Evolutionary conservation across 345 rosid genomes (phyloP).

Genomic region (Psidium guajava): DNA sequence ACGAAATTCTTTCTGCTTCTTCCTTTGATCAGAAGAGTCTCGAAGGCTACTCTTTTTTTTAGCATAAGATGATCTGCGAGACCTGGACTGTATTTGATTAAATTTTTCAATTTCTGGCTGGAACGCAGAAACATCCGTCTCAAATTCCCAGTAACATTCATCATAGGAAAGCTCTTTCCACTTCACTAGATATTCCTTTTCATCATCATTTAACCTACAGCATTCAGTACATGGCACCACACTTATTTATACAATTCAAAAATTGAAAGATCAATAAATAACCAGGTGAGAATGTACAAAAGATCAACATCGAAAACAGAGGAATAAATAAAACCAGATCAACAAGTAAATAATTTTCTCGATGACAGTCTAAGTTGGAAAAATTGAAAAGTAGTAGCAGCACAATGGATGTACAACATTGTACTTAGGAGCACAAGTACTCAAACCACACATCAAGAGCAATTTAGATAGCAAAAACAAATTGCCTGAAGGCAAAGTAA

Average conservation of each 20-base stretch:
- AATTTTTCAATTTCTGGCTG: constrained; percentile 85
- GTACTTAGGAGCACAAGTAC: background rate
- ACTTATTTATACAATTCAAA: background rate
- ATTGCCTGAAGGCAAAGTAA: background rate
- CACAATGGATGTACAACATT: background rate
- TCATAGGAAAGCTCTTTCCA: constrained; percentile 93
- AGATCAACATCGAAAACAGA: background rate
- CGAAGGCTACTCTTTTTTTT: constrained; percentile 37
- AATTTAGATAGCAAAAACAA: background rate
- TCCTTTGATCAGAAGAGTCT: constrained; percentile 41
- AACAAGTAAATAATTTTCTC: background rate
- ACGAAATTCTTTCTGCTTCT: constrained; percentile 69
- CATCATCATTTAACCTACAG: constrained; percentile 76
- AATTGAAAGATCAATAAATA: background rate
- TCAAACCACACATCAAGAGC: background rate
- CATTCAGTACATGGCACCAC: background rate
- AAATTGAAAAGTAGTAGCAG: background rate
- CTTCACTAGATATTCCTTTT: constrained; percentile 84
- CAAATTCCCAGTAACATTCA: constrained; percentile 98
- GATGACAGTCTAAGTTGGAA: background rate
- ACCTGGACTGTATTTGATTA: constrained; percentile 50
- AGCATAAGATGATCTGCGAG: constrained; percentile 27
- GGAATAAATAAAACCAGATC: background rate
- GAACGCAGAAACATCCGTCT: constrained; percentile 82
- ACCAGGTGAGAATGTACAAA: background rate